Conservation (phyloP, 768 basidiomycete genomes). For the Pholiota conissans region DNA sequence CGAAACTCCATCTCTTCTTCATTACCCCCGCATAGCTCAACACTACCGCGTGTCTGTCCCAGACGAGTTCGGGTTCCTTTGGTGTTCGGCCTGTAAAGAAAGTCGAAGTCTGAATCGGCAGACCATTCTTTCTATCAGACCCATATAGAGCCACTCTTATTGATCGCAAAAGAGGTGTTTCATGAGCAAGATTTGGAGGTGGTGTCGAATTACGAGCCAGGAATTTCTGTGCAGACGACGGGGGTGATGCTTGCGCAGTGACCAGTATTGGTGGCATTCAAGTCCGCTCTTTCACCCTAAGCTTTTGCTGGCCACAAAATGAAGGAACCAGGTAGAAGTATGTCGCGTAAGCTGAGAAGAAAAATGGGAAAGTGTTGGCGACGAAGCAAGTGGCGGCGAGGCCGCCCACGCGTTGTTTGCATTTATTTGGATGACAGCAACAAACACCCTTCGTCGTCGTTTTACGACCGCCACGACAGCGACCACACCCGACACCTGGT, state of each 20-base stretch:
- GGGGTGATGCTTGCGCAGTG: constrained; percentile 40
- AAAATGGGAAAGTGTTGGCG: no score
- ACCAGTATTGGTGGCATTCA: constrained; percentile 33
- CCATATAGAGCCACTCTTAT: constrained; percentile 64
- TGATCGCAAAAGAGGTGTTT: constrained; percentile 49
- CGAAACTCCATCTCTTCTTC: constrained; percentile 72
- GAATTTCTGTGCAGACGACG: constrained; percentile 44
- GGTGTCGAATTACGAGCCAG: constrained; percentile 31
- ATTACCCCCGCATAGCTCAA: constrained; percentile 69
- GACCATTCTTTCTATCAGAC: constrained; percentile 40
- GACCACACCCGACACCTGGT: no score
- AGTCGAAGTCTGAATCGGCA: constrained; percentile 41
- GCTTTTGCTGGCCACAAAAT: not conserved
- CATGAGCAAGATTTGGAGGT: constrained; percentile 19
- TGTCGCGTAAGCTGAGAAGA: no score
- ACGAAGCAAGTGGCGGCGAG: no score
- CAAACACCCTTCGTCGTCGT: not conserved
- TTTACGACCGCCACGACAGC: no score
- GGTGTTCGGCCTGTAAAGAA: constrained; percentile 39
- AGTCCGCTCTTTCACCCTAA: not conserved
- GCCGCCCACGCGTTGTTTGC: not conserved
- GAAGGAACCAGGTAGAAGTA: no score
- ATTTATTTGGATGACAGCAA: not conserved
- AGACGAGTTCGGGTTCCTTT: constrained; percentile 63
- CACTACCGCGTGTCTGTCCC: constrained; percentile 65